A percentile compares a stretch with the other conserved stretches of the same genome.
Conservation (phyloP, 2,329 filamentous ascomycete genomes). For the Apiospora kogelbergensis region DNA sequence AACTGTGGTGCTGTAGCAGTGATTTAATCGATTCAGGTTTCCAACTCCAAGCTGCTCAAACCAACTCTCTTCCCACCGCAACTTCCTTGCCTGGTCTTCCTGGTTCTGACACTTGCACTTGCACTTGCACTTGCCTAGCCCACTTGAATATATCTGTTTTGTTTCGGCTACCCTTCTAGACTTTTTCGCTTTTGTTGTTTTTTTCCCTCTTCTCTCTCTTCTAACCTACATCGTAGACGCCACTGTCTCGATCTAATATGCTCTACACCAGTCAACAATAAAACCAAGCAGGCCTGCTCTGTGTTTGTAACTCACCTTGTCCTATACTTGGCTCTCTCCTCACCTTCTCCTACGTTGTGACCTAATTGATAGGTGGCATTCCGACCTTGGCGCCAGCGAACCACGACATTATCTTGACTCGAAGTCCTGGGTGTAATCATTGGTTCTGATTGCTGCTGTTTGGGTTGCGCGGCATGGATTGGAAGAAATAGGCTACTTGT, state of each 20-base stretch:
- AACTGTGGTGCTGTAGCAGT: background rate
- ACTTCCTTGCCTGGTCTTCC: background rate
- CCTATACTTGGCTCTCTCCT: background rate
- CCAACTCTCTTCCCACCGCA: slow-evolving; percentile 10
- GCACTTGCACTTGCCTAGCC: background rate
- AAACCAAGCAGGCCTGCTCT: background rate
- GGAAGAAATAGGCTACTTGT: background rate
- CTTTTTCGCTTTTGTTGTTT: slow-evolving; percentile 7
- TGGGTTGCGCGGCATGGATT: slow-evolving; percentile 1
- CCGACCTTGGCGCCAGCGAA: background rate
- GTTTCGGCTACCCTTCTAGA: slow-evolving; percentile 2
- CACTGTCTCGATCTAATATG: slow-evolving; percentile 5
- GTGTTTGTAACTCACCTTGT: background rate
- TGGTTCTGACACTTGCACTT: too few species aligned
- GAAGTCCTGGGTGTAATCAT: background rate
- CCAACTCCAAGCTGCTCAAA: slow-evolving; percentile 15
- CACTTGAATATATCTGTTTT: slow-evolving; percentile 8
- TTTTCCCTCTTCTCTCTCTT: slow-evolving; percentile 8
- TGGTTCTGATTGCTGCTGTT: background rate
- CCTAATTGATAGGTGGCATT: background rate
- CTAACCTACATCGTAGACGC: slow-evolving; percentile 2
- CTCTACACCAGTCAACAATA: background rate
- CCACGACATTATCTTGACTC: background rate
- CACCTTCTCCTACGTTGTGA: background rate
- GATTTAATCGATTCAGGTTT: slow-evolving; percentile 22